Evolutionary conservation across 495 filamentous ascomycete species (phyloP).

Genomic region (Neurospora terricola): DNA sequence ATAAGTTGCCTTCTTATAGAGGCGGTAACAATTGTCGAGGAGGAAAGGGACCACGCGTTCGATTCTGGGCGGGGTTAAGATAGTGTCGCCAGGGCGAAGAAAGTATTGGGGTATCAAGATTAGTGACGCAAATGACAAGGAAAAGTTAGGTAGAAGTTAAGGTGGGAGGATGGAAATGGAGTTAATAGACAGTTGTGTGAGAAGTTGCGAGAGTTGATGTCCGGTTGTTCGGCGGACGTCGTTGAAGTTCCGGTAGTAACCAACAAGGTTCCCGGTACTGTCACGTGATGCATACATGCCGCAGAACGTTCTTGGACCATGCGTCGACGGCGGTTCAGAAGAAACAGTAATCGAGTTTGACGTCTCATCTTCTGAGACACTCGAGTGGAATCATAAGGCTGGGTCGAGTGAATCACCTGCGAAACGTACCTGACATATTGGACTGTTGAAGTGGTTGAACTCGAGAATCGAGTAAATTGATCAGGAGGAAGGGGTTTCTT

Average conservation of each 20-base stretch:
- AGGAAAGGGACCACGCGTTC: background rate
- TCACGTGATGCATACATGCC: background rate
- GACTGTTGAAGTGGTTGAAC: background rate
- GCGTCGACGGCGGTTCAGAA: background rate
- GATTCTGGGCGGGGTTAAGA: background rate
- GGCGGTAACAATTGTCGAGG: background rate
- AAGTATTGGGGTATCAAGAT: background rate
- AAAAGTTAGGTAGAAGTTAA: background rate
- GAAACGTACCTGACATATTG: background rate
- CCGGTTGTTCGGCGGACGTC: background rate
- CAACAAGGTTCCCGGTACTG: background rate
- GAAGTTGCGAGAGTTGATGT: background rate
- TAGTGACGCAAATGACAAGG: background rate
- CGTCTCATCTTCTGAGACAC: background rate
- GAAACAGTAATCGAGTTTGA: background rate
- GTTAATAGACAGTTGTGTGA: background rate
- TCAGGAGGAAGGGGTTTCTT: too few relatives aligned
- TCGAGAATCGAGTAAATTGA: background rate
- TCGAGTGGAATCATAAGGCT: background rate
- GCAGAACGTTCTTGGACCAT: background rate
- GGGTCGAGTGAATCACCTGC: background rate
- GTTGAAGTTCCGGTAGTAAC: background rate
- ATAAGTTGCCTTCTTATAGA: background rate
- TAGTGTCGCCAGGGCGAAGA: background rate
- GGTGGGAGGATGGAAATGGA: background rate